Evolutionary conservation across 495 filamentous ascomycete species (phyloP).

Genomic region (Sordaria brevicollis): DNA sequence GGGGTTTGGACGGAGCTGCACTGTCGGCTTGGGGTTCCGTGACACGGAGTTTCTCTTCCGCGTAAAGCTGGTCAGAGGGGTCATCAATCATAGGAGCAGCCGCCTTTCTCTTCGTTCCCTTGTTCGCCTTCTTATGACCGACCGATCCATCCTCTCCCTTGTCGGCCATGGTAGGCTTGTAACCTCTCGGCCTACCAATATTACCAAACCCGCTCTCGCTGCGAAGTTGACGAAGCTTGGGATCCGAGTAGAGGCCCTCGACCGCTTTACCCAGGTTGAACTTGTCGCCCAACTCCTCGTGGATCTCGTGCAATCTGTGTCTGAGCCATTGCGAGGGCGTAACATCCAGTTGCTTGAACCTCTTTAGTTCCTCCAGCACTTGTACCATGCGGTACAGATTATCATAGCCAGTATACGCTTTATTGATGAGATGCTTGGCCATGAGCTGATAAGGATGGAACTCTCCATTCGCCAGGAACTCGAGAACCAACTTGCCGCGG

Average conservation of each 20-base stretch:
- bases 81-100: neutral
- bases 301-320: conserved; percentile 34
- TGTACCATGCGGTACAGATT: conserved; percentile 37
- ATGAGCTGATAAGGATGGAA: conserved; percentile 40
- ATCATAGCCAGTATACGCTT: conserved; percentile 35
- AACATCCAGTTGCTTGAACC: conserved; percentile 30
- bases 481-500: conserved; percentile 30
- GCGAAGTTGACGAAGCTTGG: conserved; percentile 28
- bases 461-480: conserved; percentile 30
- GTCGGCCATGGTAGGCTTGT: conserved; percentile 10
- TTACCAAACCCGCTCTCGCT: conserved; percentile 34
- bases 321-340: conserved; percentile 38
- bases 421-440: conserved; percentile 29
- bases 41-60: neutral
- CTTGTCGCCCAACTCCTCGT: conserved; percentile 21
- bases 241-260: conserved; percentile 35
- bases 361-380: conserved; percentile 35
- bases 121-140: neutral
- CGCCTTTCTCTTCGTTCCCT: conserved; percentile 1
- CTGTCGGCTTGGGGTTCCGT: neutral
- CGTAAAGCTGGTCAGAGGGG: neutral
- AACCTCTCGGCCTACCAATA: conserved; percentile 36
- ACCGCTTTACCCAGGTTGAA: conserved; percentile 32
- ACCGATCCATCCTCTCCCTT: neutral
- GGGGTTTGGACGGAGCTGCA: neutral